Percentiles rank a stretch among this genome's conserved stretches.
Conservation (phyloP, 768 basidiomycete genomes). For the Boletus sp. region DNA sequence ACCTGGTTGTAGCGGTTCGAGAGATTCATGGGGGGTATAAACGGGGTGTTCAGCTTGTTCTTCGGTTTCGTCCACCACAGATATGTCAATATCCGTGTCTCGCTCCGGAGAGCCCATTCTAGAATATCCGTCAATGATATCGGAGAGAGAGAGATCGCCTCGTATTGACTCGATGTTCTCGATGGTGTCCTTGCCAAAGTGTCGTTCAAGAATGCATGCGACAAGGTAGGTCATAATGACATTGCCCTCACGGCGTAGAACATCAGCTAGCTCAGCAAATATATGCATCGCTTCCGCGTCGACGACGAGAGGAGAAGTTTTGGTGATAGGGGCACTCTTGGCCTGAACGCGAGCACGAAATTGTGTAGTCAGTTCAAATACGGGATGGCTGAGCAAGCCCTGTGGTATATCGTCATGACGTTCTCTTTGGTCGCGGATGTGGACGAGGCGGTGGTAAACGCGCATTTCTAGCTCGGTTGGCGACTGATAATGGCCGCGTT, state of each 20-base stretch:
- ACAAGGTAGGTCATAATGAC: conserved; percentile 80
- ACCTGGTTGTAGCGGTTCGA: conserved; percentile 22
- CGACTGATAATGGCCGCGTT: conserved; percentile 60
- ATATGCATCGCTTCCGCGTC: conserved; percentile 65
- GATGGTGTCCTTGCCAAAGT: conserved; percentile 79
- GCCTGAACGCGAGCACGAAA: conserved; percentile 79
- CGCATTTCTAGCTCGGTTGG: conserved; percentile 94
- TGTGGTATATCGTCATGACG: conserved; percentile 71
- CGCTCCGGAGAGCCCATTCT: conserved; percentile 24
- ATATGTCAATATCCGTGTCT: conserved; percentile 25
- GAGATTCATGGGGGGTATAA: not conserved
- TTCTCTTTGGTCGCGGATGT: conserved; percentile 81
- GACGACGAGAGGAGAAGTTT: conserved; percentile 60
- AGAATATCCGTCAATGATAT: conserved; percentile 67
- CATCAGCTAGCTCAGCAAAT: conserved; percentile 54
- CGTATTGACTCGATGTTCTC: conserved; percentile 69
- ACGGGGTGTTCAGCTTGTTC: conserved; percentile 7
- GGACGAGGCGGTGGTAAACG: conserved; percentile 89
- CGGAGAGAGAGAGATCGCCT: conserved; percentile 50
- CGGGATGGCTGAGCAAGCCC: conserved; percentile 63
- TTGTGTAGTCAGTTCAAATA: conserved; percentile 77
- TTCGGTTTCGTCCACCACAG: conserved; percentile 21
- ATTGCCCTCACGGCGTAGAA: conserved; percentile 63
- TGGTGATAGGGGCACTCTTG: conserved; percentile 72
- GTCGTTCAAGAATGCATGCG: conserved; percentile 82